Conservation (phyloP, 805 yeast genomes). For the Lipomyces lipofer region DNA sequence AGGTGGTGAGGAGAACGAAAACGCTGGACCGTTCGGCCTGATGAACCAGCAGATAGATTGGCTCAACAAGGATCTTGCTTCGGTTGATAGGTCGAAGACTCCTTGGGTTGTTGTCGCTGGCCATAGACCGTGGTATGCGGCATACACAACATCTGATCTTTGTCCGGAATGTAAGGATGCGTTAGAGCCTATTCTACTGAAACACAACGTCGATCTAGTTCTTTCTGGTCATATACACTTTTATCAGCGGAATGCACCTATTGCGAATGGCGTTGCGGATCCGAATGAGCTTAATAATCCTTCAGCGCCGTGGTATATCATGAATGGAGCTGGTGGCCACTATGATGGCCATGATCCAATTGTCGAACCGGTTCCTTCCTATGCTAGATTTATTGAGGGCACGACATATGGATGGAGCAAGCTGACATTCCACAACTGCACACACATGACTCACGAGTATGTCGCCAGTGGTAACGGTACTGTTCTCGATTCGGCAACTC, state of each 20-base stretch:
- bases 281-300: constrained; percentile 35
- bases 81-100: constrained; percentile 34
- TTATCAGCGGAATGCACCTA: constrained; percentile 33
- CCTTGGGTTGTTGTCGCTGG: constrained; percentile 38
- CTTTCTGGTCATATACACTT: constrained; percentile 36
- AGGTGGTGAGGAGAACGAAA: constrained; percentile 17
- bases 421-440: constrained; percentile 36
- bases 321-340: constrained; percentile 37
- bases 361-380: neutral
- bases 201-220: constrained; percentile 34
- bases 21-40: constrained; percentile 23
- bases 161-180: constrained; percentile 25
- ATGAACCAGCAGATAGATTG: constrained; percentile 35
- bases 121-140: constrained; percentile 38
- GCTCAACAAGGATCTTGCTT: constrained; percentile 33
- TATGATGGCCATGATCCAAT: constrained; percentile 34
- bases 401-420: constrained; percentile 36
- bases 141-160: constrained; percentile 34
- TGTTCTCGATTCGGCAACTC: constrained; percentile 33
- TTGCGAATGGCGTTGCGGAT: constrained; percentile 27
- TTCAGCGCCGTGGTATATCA: constrained; percentile 36
- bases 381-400: neutral
- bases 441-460: constrained; percentile 37
- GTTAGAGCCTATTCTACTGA: constrained; percentile 32
- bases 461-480: constrained; percentile 32